Evolutionary conservation across 805 yeast genomes (phyloP), one percentile per base, ranked within the genome.

Genomic region (Geotrichum ghanense): DNA sequence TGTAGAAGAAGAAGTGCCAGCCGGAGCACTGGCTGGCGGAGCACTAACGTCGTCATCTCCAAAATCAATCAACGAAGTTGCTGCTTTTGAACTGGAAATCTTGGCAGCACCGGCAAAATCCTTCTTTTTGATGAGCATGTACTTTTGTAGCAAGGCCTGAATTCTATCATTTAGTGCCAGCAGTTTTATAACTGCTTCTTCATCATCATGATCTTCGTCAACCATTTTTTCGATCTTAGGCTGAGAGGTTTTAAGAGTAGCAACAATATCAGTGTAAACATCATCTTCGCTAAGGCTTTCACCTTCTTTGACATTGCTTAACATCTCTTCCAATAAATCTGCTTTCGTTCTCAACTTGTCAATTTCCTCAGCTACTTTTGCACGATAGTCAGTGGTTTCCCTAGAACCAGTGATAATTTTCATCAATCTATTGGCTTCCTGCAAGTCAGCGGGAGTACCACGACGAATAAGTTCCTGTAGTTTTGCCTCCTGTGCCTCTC

Each of bases 361-460:
- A 45, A 92, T 71, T 59, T 92, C 97, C 52, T 83, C 86, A 26
- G 81, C 79, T 26, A 89, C 82, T 55, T 83, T 78, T 48, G 83
- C 85, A 58, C 78, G 79, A 53, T 87, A 83, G 56, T 81, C 84
- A 46, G 78, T 76, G 50, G 79, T 77, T 61, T 88, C 95, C 63
- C 84, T 84, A 70, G 87, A 92, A 3, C 99, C 99, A 3, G 97
- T 95, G 96, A 92, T 88, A 55, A 92, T 79, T 63, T 90, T 88
- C 98, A 92, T 92, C 64, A 92, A 74, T 56, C 84, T 86, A 65
- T 92, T 92, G 41, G 99, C 99, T 65, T 92, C 98, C 56, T 82
- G 85, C 59, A 92, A 75, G 66, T 92, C 99, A 52, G 81, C 84
- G 4, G 98, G 97, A 63, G 85, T 83, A 39, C 97, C 98, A 57